Evolutionary conservation across 352 stramenopile species (phyloP).

Genomic region (Phytophthora litchii): DNA sequence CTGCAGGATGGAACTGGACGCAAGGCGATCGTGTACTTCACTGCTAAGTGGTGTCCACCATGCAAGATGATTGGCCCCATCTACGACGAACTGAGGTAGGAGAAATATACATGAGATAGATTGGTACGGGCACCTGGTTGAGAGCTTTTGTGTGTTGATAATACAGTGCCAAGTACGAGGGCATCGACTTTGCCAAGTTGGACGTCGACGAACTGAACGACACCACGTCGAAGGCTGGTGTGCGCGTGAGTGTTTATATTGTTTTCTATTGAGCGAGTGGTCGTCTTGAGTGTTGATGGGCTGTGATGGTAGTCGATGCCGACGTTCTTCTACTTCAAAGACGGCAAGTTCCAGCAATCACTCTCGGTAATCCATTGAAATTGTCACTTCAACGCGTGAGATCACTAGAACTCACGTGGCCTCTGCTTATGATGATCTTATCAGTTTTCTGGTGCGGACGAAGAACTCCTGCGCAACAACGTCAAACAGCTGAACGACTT

Average conservation of each 20-base stretch:
- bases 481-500: conserved; percentile 79
- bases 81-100: conserved; percentile 85
- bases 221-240: conserved; percentile 76
- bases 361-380: conserved; percentile 59
- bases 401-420: conserved; percentile 13
- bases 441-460: conserved; percentile 87
- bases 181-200: conserved; percentile 86
- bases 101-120: neutral
- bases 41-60: conserved; percentile 89
- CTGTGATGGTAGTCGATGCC: conserved; percentile 74
- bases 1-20: conserved; percentile 59
- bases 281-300: neutral
- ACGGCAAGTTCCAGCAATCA: conserved; percentile 77
- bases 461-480: conserved; percentile 72
- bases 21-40: conserved; percentile 91
- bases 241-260: conserved; percentile 64
- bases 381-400: neutral
- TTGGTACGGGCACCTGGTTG: conserved; percentile 11
- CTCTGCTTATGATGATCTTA: conserved; percentile 2
- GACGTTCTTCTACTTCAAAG: conserved; percentile 87
- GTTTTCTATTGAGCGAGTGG: neutral
- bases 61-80: conserved; percentile 92
- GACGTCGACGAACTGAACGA: conserved; percentile 87
- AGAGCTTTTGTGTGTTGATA: neutral
- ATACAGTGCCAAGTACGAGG: conserved; percentile 57